Base-by-base conservation (phyloP, 768 basidiomycete genomes). In the Mycena galopus region DNA sequence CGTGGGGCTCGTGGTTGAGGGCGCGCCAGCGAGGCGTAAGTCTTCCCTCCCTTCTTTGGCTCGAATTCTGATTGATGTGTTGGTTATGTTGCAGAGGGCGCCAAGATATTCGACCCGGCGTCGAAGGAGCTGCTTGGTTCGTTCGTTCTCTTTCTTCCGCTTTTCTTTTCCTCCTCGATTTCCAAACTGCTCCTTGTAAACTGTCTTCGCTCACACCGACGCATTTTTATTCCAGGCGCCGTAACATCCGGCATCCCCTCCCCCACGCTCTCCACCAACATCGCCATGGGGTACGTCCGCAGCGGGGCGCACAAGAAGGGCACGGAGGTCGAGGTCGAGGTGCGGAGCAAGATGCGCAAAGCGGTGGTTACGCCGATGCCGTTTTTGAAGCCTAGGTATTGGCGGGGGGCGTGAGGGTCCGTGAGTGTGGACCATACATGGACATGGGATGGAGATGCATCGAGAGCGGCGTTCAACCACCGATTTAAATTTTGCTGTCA, bases 171-270 rank as follows among this genome's bases (percentile, higher is more conserved):
- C 23, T n/a, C n/a, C n/a, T n/a, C n/a, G n/a, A n/a, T n/a, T n/a
- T n/a, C n/a, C n/a, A n/a, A n/a, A n/a, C n/a, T n/a, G n/a, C n/a
- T n/a, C n/a, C n/a, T n/a, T n/a, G n/a, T n/a, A n/a, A n/a, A n/a
- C n/a, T n/a, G n/a, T n/a, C n/a, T n/a, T n/a, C n/a, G n/a, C n/a
- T n/a, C n/a, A n/a, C n/a, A n/a, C n/a, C n/a, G n/a, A n/a, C n/a
- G n/a, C n/a, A n/a, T n/a, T n/a, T n/a, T n/a, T n/a, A 10, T 9
- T 44, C 14, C 53, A 69, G 68, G 69, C 39, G 79, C 82, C 16
- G 89, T 99, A 56, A 99, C 97, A 0, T 98, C 96, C 0, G 98
- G 97, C 56, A 98, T 99, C 73, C 98, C 98, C 17, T 96, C 96
- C 0, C 97, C 97, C 0, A 93, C 95, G 1, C 85, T 96, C 4